Conservation (phyloP, 257 asterid species). For the Primulina huaijiensis region DNA sequence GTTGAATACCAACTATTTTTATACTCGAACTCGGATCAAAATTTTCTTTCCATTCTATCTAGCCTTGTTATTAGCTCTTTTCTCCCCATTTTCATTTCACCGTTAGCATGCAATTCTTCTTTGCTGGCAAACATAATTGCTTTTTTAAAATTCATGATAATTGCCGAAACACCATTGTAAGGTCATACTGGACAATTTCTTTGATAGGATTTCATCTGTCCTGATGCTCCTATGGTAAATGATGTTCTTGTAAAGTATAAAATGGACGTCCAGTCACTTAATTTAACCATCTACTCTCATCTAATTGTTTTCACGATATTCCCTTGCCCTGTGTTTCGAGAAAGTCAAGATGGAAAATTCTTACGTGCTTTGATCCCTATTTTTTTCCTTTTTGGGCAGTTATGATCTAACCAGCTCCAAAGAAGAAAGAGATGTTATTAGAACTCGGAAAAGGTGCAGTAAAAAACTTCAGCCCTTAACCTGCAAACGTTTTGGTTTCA, state of each 20-base stretch:
- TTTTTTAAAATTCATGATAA: neutral
- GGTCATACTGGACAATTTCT: neutral
- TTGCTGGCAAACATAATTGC: neutral
- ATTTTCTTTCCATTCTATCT: neutral
- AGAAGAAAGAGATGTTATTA: slow-evolving; percentile 70
- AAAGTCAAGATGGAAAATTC: slow-evolving; percentile 11
- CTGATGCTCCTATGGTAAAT: neutral
- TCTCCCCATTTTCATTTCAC: neutral
- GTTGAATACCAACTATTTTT: too few relatives aligned
- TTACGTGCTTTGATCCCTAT: slow-evolving; percentile 17
- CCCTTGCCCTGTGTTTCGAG: slow-evolving; percentile 1
- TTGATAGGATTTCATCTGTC: neutral
- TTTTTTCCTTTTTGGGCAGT: slow-evolving; percentile 43
- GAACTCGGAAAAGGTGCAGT: slow-evolving; percentile 56
- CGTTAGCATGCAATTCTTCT: neutral
- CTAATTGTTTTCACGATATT: neutral
- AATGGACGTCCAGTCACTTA: neutral
- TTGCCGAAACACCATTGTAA: neutral
- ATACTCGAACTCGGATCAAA: neutral
- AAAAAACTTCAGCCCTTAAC: slow-evolving; percentile 11
- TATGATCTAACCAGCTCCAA: slow-evolving; percentile 65
- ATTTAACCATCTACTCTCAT: slow-evolving; percentile 4
- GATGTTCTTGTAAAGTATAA: neutral
- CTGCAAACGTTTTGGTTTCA: slow-evolving; percentile 10
- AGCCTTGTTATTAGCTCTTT: neutral